A percentile compares a stretch with the other conserved stretches of the same genome.
phyloP scores from a whole-genome alignment of 305 asterid species.

The Petunia hybrid region DNA sequence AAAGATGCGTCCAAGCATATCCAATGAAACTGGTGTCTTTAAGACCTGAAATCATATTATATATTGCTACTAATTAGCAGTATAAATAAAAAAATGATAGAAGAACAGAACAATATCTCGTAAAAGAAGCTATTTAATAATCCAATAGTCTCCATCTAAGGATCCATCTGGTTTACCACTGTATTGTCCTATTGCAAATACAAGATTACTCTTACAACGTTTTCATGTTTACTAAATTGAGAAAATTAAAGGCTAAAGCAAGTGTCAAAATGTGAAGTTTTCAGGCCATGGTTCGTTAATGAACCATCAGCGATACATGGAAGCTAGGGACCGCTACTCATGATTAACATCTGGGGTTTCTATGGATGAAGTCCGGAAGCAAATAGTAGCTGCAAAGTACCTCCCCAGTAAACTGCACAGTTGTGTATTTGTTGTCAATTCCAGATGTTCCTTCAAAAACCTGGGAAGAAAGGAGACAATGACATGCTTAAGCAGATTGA shows the following conservation, averaged over 20 bases:
- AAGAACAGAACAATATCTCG: not conserved
- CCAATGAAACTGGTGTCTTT: conserved; percentile 96
- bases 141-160: conserved; percentile 3
- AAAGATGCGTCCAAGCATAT: conserved; percentile 99
- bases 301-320: not conserved
- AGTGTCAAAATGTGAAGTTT: conserved; percentile 2
- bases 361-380: conserved; percentile 22
- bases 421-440: conserved; percentile 93
- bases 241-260: conserved; percentile 9
- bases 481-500: conserved; percentile 19
- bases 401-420: conserved; percentile 99
- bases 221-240: conserved; percentile 18
- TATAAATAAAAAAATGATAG: not conserved
- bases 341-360: conserved; percentile 9
- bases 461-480: conserved; percentile 43
- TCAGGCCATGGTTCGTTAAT: not conserved
- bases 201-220: not conserved
- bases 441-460: conserved; percentile 99
- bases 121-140: not conserved
- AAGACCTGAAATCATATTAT: conserved; percentile 60
- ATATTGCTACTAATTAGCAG: not conserved
- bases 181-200: conserved; percentile 27
- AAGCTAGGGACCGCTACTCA: conserved; percentile 16
- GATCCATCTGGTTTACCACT: not conserved
- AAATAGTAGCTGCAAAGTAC: conserved; percentile 45